These are phyloP conservation scores for Crotalaria pallida DNA, from an alignment of 306 rosid genomes.

Conservation along the genomic window DNA sequence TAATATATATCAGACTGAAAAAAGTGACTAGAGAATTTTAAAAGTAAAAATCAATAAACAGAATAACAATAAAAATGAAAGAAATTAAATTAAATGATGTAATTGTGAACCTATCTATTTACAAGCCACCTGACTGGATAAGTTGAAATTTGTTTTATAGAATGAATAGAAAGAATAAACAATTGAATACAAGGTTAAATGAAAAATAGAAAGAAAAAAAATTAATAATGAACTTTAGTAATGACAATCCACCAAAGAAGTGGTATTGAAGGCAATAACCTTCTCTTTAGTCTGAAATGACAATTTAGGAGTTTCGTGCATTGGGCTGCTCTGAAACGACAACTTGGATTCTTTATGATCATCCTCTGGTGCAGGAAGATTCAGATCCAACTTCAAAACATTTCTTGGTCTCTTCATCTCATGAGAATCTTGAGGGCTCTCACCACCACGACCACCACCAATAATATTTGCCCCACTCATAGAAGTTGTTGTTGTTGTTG, in stretches of 20 bases:
- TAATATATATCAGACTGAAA: background rate
- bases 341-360: conserved; percentile 39
- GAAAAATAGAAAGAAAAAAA: background rate
- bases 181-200: conserved; percentile 19
- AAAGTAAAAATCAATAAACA: background rate
- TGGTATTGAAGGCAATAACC: conserved; percentile 58
- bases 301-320: too few relatives aligned
- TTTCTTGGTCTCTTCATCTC: conserved; percentile 34
- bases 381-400: conserved; percentile 58
- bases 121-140: background rate
- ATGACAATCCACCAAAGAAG: conserved; percentile 78
- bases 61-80: background rate
- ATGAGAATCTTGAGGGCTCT: background rate
- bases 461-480: background rate
- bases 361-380: conserved; percentile 85
- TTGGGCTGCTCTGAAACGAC: conserved; percentile 35
- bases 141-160: conserved; percentile 14
- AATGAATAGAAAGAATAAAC: conserved; percentile 45
- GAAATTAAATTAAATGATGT: too few relatives aligned
- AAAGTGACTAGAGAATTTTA: background rate
- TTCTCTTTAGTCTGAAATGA: conserved; percentile 42
- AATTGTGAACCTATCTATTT: conserved; percentile 1
- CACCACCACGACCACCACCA: background rate
- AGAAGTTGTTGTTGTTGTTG: background rate
- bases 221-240: conserved; percentile 37